phyloP scores from a whole-genome alignment of 139 green algal genomes.

The Coccomyxa sp. region DNA sequence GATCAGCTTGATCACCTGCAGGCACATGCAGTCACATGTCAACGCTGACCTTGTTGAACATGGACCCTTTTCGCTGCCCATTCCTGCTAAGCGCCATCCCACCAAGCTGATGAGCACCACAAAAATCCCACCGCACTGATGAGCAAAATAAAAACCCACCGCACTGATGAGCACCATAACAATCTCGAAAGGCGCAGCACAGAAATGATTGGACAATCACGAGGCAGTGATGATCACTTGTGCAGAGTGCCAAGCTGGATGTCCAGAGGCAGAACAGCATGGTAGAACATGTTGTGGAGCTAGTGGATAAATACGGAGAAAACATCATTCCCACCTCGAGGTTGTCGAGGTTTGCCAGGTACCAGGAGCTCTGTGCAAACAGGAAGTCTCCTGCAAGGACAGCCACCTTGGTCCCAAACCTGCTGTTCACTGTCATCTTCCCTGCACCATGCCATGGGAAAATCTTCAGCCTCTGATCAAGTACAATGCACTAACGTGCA shows the following conservation, averaged over 20 bases:
- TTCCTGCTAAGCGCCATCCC: neutral
- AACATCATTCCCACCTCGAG: conserved; percentile 72
- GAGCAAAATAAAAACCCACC: no score
- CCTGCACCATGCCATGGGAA: conserved; percentile 46
- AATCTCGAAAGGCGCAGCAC: neutral
- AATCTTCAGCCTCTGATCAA: neutral
- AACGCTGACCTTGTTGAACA: neutral
- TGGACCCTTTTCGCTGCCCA: no score
- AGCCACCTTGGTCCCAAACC: conserved; percentile 90
- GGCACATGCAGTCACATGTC: conserved; percentile 10
- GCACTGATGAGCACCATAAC: neutral
- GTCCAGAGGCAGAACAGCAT: neutral
- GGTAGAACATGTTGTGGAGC: no score
- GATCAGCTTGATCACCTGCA: conserved; percentile 98
- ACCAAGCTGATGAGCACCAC: no score
- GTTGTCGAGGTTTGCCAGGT: conserved; percentile 96
- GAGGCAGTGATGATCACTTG: neutral
- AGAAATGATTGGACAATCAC: neutral
- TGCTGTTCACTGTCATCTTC: conserved; percentile 87
- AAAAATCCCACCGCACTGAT: no score
- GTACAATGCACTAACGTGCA: neutral
- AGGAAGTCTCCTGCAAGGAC: conserved; percentile 97
- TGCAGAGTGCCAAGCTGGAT: neutral
- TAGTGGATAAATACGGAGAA: no score
- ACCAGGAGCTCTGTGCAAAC: conserved; percentile 98